Percentiles rank a stretch among this genome's conserved stretches.
Conservation (phyloP, 768 basidiomycete genomes). For the Hemileccinum rubropunctum region DNA sequence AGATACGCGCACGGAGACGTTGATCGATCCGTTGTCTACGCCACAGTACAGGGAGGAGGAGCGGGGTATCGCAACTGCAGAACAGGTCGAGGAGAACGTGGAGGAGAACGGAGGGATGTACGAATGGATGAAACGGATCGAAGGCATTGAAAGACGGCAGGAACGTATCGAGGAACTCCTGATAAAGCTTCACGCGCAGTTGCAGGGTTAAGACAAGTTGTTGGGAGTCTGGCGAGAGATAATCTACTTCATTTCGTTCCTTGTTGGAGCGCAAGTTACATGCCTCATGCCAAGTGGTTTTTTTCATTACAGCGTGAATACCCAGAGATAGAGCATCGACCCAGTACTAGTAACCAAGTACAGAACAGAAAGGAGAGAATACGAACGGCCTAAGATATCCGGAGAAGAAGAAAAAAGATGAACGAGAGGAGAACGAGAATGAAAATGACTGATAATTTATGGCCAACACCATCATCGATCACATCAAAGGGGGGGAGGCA, state of each 20-base stretch:
- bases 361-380: slow-evolving; percentile 8
- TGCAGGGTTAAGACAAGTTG: slow-evolving; percentile 6
- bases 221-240: not conserved
- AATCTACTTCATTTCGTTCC: slow-evolving; percentile 1
- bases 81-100: slow-evolving; percentile 25
- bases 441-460: slow-evolving; percentile 29
- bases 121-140: slow-evolving; percentile 35
- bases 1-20: slow-evolving; percentile 24
- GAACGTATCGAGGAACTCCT: slow-evolving; percentile 49
- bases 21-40: slow-evolving; percentile 20
- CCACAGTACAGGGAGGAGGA: slow-evolving; percentile 18
- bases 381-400: slow-evolving; percentile 11
- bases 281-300: slow-evolving; percentile 2
- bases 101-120: slow-evolving; percentile 26
- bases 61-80: slow-evolving; percentile 20
- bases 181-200: slow-evolving; percentile 25
- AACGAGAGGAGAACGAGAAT: not conserved
- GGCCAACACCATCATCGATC: not conserved
- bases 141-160: slow-evolving; percentile 43
- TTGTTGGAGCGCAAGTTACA: not conserved
- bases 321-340: not conserved
- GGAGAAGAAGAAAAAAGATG: not conserved
- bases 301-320: not conserved
- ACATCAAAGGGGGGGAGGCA: not conserved
- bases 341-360: slow-evolving; percentile 5